Evolutionary conservation across 2,329 filamentous ascomycete genomes (phyloP).

Genomic region (Fusarium mexicanum): DNA sequence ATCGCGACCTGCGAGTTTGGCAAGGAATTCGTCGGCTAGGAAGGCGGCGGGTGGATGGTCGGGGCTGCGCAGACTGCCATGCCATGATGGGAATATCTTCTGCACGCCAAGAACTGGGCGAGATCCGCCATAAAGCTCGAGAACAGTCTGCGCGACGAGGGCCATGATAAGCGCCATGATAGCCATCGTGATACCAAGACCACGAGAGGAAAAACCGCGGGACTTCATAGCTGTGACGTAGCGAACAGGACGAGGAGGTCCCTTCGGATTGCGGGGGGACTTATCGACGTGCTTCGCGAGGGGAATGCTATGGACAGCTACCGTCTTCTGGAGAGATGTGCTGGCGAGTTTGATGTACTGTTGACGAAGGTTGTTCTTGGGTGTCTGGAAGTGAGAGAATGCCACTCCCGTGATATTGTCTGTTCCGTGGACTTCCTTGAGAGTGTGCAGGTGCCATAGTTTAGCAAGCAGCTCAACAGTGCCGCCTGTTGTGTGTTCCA

Average conservation of each 20-base stretch:
- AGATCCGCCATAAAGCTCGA: slow-evolving; percentile 69
- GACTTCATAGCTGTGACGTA: slow-evolving; percentile 75
- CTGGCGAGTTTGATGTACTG: slow-evolving; percentile 77
- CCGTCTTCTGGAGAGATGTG: slow-evolving; percentile 81
- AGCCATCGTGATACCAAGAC: slow-evolving; percentile 63
- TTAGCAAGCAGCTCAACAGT: slow-evolving; percentile 61
- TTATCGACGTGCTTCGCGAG: slow-evolving; percentile 61
- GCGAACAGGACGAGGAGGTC: slow-evolving; percentile 63
- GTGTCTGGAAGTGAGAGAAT: slow-evolving; percentile 67
- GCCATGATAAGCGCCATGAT: slow-evolving; percentile 69
- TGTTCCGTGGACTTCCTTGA: slow-evolving; percentile 63
- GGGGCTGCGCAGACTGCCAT: slow-evolving; percentile 45
- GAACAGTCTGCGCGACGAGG: slow-evolving; percentile 68
- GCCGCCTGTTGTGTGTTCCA: slow-evolving; percentile 70
- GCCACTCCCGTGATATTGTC: slow-evolving; percentile 67
- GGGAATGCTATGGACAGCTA: slow-evolving; percentile 82
- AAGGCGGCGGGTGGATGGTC: slow-evolving; percentile 39
- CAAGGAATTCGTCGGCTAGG: slow-evolving; percentile 48
- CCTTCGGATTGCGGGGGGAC: slow-evolving; percentile 48
- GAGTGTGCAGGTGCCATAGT: slow-evolving; percentile 61
- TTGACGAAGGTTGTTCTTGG: slow-evolving; percentile 54
- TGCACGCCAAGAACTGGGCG: slow-evolving; percentile 66
- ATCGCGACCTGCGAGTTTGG: slow-evolving; percentile 51
- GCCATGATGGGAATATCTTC: slow-evolving; percentile 63
- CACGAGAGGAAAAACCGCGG: slow-evolving; percentile 59